A percentile compares a stretch with the other conserved stretches of the same genome.
Evolutionary conservation across 139 green algal genomes (phyloP).

Genomic region (Asterochloris sp.): DNA sequence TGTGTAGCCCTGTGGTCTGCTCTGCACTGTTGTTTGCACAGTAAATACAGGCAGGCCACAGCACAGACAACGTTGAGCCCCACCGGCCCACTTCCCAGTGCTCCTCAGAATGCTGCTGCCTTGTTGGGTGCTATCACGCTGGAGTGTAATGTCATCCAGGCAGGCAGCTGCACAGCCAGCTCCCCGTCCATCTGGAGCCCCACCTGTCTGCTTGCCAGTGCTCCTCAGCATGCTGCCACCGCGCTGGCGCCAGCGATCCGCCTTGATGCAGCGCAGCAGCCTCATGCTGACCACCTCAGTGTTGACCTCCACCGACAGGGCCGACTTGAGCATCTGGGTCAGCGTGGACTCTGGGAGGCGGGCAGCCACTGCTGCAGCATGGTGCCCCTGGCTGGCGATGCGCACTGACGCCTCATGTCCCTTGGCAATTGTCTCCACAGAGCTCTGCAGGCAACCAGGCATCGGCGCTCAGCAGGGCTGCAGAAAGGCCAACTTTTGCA

Average conservation of each 20-base stretch:
- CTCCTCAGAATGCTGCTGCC: too few species aligned
- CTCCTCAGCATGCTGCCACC: slow-evolving; percentile 11
- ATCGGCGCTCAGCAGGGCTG: not conserved
- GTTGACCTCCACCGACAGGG: slow-evolving; percentile 40
- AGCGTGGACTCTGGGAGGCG: slow-evolving; percentile 32
- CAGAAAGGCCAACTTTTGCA: not conserved
- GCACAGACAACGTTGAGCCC: too few species aligned
- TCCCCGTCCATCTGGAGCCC: too few species aligned
- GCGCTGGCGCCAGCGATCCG: slow-evolving; percentile 38
- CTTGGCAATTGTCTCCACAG: slow-evolving; percentile 9
- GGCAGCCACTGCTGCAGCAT: slow-evolving; percentile 6
- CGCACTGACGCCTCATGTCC: slow-evolving; percentile 23
- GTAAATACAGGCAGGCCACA: too few species aligned
- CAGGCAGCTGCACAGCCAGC: too few species aligned
- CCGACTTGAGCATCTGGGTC: slow-evolving; percentile 36
- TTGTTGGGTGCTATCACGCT: too few species aligned
- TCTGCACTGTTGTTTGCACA: too few species aligned
- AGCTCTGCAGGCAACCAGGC: not conserved
- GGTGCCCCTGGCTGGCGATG: slow-evolving; percentile 14
- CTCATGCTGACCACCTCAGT: slow-evolving; percentile 16
- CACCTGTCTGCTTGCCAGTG: slow-evolving; percentile 17
- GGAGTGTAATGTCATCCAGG: too few species aligned
- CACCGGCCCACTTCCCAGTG: too few species aligned
- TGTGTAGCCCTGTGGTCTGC: too few species aligned
- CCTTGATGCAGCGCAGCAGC: slow-evolving; percentile 35